Conservation (phyloP, 129 eudicot genomes). For the Deinandra increscens region DNA sequence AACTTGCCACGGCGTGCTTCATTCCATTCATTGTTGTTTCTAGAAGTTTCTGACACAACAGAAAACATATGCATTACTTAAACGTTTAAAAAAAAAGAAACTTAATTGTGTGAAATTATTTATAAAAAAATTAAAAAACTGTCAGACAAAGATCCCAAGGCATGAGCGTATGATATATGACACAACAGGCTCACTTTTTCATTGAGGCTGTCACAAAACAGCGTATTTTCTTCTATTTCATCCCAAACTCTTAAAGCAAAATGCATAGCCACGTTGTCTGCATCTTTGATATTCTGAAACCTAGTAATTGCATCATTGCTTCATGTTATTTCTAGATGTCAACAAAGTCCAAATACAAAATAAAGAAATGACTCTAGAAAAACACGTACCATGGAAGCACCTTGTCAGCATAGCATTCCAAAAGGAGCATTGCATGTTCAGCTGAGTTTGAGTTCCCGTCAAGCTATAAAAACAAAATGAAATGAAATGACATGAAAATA, state of each 20-base stretch:
- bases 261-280: conserved; percentile 51
- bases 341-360: conserved; percentile 15
- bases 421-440: conserved; percentile 45
- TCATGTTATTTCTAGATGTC: conserved; percentile 7
- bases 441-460: conserved; percentile 47
- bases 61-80: background rate
- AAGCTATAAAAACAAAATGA: conserved; percentile 41
- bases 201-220: conserved; percentile 24
- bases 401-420: conserved; percentile 62
- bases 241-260: conserved; percentile 64
- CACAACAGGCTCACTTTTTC: conserved; percentile 41
- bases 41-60: conserved; percentile 63
- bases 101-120: background rate
- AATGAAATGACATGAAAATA: background rate
- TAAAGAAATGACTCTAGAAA: background rate
- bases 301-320: conserved; percentile 37
- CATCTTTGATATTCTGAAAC: conserved; percentile 49
- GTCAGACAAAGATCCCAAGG: background rate
- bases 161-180: background rate
- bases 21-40: conserved; percentile 61
- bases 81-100: background rate
- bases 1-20: conserved; percentile 68
- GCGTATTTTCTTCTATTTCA: conserved; percentile 36
- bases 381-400: conserved; percentile 77
- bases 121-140: background rate